phyloP scores from a whole-genome alignment of 805 yeast species.

The Brettanomyces sp. region DNA sequence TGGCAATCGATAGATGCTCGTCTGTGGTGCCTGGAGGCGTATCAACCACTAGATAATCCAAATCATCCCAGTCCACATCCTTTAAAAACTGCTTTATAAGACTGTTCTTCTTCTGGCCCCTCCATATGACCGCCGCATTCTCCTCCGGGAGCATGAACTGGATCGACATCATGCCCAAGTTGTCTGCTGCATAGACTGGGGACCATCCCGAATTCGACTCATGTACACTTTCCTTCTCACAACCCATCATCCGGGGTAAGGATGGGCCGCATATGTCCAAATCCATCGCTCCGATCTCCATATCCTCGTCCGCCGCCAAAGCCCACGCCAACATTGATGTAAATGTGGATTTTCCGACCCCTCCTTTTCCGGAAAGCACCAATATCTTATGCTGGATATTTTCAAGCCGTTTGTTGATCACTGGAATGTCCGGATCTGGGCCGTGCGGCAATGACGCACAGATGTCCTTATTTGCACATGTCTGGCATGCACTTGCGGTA shows the following conservation, averaged over 20 bases:
- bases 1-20: constrained; percentile 86
- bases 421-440: constrained; percentile 87
- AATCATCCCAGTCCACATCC: constrained; percentile 90
- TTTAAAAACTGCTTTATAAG: constrained; percentile 86
- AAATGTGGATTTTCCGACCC: constrained; percentile 96
- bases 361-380: constrained; percentile 80
- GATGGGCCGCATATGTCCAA: constrained; percentile 98
- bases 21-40: constrained; percentile 99
- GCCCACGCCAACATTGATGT: constrained; percentile 98
- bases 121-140: constrained; percentile 93
- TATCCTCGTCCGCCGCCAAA: constrained; percentile 65
- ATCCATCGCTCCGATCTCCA: constrained; percentile 95
- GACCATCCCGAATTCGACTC: constrained; percentile 92
- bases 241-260: constrained; percentile 89
- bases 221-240: constrained; percentile 77
- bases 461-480: constrained; percentile 88
- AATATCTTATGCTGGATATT: constrained; percentile 68
- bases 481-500: constrained; percentile 83
- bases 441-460: constrained; percentile 87
- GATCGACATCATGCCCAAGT: constrained; percentile 90
- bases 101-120: constrained; percentile 93
- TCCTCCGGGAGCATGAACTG: constrained; percentile 90
- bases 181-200: constrained; percentile 92
- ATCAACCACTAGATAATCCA: constrained; percentile 83
- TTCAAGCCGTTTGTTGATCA: constrained; percentile 58